Evolutionary conservation across 2,329 filamentous ascomycete species (phyloP), one percentile per base, ranked within the genome.

Genomic region (Tolypocladium ophioglossoides): DNA sequence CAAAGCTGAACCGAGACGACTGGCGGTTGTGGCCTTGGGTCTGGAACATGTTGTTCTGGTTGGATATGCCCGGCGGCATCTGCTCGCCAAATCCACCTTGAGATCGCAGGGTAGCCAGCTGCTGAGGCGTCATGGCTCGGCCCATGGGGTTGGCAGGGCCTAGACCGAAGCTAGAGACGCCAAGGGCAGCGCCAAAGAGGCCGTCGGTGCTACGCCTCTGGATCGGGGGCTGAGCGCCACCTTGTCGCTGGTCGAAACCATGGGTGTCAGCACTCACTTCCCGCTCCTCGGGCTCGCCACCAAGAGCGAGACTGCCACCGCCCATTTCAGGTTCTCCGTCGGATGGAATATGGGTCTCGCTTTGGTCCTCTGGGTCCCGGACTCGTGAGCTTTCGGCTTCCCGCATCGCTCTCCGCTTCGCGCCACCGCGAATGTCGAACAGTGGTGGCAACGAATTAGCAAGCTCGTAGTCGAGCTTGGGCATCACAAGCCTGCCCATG

Each of bases 241-340:
- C 82, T 51, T 84, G 80, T 57, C 84, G 79, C 55, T 82, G 79
- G 46, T 79, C 77, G 41, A 79, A 79, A 49, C 68, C 66, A 61
- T 78, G 74, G 40, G 70, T 70, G 51, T 82, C 79, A 20, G 76
- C 74, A 20, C 70, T 65, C 47, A 72, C 71, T 24, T 89, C 85
- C 57, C 81, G 78, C 60, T 95, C 90, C 66, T 97, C 92, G 0
- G 92, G 92, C 67, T 97, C 92, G 46, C 92, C 92, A 55, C 92
- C 92, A 20, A 97, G 78, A 55, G 95, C 91, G 55, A 94, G 77
- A 66, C 92, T 97, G 16, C 83, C 83, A 48, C 83, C 83, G 48
- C 88, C 89, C 60, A 87, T 87, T 69, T 94, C 91, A 1, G 84
- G 83, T 54, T 87, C 86, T 55, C 89, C 89, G 59, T 96, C 91